phyloP scores from a whole-genome alignment of 192 early-diverging fungal genomes.

The Coemansia javaensis region DNA sequence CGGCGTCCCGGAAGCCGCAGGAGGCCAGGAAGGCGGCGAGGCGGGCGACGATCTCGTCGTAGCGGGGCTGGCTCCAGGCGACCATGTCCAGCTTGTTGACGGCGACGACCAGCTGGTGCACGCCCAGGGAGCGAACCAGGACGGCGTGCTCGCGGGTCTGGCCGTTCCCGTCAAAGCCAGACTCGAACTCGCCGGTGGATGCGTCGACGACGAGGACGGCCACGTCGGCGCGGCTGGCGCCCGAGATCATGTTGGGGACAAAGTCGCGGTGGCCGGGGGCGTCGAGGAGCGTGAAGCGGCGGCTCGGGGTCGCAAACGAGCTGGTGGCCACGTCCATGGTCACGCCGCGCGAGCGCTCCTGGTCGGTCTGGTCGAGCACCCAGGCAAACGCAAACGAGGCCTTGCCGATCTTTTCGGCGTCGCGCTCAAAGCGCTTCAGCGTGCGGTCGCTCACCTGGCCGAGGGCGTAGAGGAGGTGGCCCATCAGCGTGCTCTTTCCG shows the following conservation, averaged over 20 bases:
- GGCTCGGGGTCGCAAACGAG: conserved; percentile 75
- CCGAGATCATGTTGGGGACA: conserved; percentile 99
- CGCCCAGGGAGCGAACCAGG: conserved; percentile 85
- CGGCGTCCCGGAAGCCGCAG: conserved; percentile 73
- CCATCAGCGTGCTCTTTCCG: conserved; percentile 96
- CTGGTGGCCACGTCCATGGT: conserved; percentile 96
- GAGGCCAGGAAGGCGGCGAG: conserved; percentile 67
- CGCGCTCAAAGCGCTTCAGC: conserved; percentile 82
- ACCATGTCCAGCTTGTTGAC: conserved; percentile 94
- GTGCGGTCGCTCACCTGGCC: conserved; percentile 87
- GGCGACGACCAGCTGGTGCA: conserved; percentile 86
- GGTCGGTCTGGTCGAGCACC: conserved; percentile 95
- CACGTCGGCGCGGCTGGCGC: conserved; percentile 87
- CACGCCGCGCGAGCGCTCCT: conserved; percentile 83
- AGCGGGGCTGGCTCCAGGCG: conserved; percentile 79
- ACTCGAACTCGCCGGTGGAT: conserved; percentile 85
- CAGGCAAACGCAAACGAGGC: conserved; percentile 95
- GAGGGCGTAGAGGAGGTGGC: conserved; percentile 82
- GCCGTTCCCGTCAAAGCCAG: conserved; percentile 89
- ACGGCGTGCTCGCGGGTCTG: conserved; percentile 96
- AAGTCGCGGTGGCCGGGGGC: conserved; percentile 98
- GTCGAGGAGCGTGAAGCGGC: conserved; percentile 85
- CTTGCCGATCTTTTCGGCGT: conserved; percentile 91
- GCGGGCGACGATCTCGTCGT: conserved; percentile 66
- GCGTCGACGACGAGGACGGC: conserved; percentile 91